These are phyloP conservation scores for Ascochyta fabae DNA, from an alignment of 2,329 filamentous ascomycete genomes.

Conservation along the genomic window DNA sequence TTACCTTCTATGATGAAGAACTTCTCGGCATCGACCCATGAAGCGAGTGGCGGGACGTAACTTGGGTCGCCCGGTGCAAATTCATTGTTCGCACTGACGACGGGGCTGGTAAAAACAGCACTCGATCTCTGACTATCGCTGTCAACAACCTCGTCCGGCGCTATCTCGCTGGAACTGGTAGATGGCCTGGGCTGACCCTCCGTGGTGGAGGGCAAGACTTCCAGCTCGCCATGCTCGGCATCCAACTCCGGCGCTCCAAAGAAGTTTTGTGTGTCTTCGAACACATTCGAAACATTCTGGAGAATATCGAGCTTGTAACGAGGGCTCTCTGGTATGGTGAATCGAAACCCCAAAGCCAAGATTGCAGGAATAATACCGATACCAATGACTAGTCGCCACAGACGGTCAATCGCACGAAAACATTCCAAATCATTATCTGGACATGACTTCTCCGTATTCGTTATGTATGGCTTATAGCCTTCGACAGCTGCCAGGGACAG, in stretches of 20 bases:
- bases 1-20: constrained; percentile 47
- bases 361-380: constrained; percentile 40
- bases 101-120: constrained; percentile 14
- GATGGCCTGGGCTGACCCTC: constrained; percentile 19
- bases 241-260: constrained; percentile 37
- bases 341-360: constrained; percentile 48
- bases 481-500: constrained; percentile 39
- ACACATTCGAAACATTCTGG: constrained; percentile 41
- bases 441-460: constrained; percentile 21
- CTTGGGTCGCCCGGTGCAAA: constrained; percentile 51
- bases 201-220: constrained; percentile 21
- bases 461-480: constrained; percentile 35
- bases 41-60: constrained; percentile 51
- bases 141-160: constrained; percentile 33
- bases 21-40: constrained; percentile 38
- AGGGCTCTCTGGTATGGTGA: constrained; percentile 51
- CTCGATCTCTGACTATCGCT: constrained; percentile 28
- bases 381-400: constrained; percentile 51
- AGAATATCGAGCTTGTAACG: constrained; percentile 51
- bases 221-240: constrained; percentile 40
- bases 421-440: constrained; percentile 27
- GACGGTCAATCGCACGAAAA: constrained; percentile 45
- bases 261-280: constrained; percentile 43
- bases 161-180: constrained; percentile 34
- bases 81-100: constrained; percentile 4